Evolutionary conservation across 257 asterid genomes (phyloP).

Genomic region (Solanum ahanhuiri): DNA sequence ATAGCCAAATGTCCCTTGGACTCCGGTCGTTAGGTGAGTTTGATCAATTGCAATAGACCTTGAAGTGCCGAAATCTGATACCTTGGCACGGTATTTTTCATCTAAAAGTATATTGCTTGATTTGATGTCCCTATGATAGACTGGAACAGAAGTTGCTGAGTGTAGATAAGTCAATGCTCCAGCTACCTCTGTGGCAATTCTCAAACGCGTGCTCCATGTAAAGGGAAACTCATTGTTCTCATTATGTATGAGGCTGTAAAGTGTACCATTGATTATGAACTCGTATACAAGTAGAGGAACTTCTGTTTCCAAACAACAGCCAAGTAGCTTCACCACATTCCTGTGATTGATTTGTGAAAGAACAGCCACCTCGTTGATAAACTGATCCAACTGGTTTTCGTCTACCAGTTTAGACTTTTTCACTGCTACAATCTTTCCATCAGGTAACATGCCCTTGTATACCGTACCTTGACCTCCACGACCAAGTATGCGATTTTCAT

Average conservation of each 20-base stretch:
- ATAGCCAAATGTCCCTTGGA: conserved; percentile 11
- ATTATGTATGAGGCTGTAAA: neutral
- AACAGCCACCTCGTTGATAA: conserved; percentile 12
- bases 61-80: conserved; percentile 9
- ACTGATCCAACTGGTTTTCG: neutral
- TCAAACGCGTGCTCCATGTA: neutral
- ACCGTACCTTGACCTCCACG: conserved; percentile 11
- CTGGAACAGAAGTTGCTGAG: neutral
- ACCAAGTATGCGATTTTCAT: conserved; percentile 10
- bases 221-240: neutral
- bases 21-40: conserved; percentile 8
- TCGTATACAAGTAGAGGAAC: conserved; percentile 6
- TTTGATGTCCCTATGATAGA: conserved; percentile 11
- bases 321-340: conserved; percentile 11
- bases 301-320: conserved; percentile 11
- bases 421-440: conserved; percentile 11
- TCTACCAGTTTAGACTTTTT: conserved; percentile 1
- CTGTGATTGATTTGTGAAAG: conserved; percentile 9
- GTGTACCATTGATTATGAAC: conserved; percentile 2
- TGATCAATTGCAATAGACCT: neutral
- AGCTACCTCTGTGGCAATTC: conserved; percentile 2
- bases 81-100: conserved; percentile 2
- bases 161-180: conserved; percentile 6
- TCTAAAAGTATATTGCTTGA: conserved; percentile 7
- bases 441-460: conserved; percentile 9